phyloP scores from a whole-genome alignment of 371 early-diverging fungal genomes.

The Mucor velutinosus region DNA sequence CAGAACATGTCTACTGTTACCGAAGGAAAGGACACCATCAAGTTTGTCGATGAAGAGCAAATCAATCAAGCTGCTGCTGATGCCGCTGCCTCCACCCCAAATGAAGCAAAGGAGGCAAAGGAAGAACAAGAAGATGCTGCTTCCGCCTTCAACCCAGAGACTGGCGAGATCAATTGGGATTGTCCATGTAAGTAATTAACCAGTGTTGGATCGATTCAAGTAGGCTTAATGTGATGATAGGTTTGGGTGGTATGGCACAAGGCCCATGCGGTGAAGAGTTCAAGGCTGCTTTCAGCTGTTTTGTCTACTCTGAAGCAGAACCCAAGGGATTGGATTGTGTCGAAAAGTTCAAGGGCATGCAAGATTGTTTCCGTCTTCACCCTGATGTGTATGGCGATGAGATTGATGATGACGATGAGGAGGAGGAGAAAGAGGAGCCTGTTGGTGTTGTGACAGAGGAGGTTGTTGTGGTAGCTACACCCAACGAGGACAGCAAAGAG shows the following conservation, averaged over 20 bases:
- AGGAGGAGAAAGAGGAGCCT: constrained; percentile 42
- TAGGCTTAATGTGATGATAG: constrained; percentile 8
- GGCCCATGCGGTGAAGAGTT: constrained; percentile 96
- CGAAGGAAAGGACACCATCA: constrained; percentile 58
- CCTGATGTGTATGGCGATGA: constrained; percentile 81
- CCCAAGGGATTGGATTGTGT: constrained; percentile 90
- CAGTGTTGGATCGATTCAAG: neutral
- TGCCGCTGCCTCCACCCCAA: neutral
- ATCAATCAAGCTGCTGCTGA: constrained; percentile 25
- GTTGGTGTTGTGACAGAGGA: constrained; percentile 3
- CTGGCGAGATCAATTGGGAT: constrained; percentile 99
- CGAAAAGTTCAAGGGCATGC: constrained; percentile 83
- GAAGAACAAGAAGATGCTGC: constrained; percentile 36
- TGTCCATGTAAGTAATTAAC: constrained; percentile 79
- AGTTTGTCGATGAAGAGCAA: constrained; percentile 54
- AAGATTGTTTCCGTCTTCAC: constrained; percentile 80
- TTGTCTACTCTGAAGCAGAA: constrained; percentile 86
- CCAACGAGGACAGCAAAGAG: constrained; percentile 21
- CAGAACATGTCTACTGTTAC: constrained; percentile 17
- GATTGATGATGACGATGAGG: constrained; percentile 60
- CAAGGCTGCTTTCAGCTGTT: constrained; percentile 97
- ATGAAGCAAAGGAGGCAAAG: constrained; percentile 20
- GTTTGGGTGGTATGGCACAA: constrained; percentile 92
- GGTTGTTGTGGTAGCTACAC: constrained; percentile 11
- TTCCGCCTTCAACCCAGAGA: constrained; percentile 69